These are phyloP conservation scores for Paramecium tetraurelia DNA, from an alignment of 73 alveolate species.

Conservation along the genomic window DNA sequence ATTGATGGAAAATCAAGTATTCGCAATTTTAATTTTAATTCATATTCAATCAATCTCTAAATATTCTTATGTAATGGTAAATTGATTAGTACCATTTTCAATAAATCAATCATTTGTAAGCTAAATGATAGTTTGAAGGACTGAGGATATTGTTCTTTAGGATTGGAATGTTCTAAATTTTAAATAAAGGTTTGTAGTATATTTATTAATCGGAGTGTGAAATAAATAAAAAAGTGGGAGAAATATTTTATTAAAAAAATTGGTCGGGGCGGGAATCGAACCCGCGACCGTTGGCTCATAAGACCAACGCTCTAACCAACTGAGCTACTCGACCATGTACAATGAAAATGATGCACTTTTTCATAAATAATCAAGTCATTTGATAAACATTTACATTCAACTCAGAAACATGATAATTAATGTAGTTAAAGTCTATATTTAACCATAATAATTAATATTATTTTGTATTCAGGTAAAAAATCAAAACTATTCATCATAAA, in stretches of 20 bases:
- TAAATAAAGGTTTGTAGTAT: background rate
- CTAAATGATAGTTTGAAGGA: background rate
- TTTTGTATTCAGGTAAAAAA: background rate
- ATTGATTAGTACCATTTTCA: too few relatives aligned
- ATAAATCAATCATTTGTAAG: too few relatives aligned
- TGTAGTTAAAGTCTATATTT: background rate
- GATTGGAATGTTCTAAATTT: background rate
- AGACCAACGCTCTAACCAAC: conserved; percentile 69
- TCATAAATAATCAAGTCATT: background rate
- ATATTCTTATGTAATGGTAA: too few relatives aligned
- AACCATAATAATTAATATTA: background rate
- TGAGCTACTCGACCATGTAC: conserved; percentile 59
- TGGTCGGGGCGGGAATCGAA: conserved; percentile 57
- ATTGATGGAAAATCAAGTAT: too few relatives aligned
- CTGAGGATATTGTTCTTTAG: background rate
- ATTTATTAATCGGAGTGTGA: background rate
- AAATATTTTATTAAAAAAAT: background rate
- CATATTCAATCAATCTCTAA: too few relatives aligned
- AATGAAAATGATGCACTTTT: background rate
- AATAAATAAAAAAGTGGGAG: background rate
- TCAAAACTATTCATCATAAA: background rate
- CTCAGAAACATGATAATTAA: background rate
- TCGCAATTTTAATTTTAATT: too few relatives aligned
- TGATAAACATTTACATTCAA: background rate
- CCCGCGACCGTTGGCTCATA: conserved; percentile 70